Evolutionary conservation across 169 alveolate genomes (phyloP).

Genomic region (Cryptosporidium baileyi): DNA sequence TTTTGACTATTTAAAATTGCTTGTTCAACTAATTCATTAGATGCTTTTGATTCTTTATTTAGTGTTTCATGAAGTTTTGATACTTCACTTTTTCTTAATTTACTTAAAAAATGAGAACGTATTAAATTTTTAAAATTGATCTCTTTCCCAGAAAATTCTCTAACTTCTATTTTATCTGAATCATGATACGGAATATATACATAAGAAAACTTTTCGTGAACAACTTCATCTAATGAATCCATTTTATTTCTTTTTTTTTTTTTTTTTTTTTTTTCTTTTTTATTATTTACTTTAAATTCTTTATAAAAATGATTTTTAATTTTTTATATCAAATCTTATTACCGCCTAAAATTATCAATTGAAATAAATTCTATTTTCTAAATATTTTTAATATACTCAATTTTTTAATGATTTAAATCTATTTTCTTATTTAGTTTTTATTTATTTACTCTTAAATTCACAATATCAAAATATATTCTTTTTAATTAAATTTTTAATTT

Average conservation of each 20-base stretch:
- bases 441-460: too few species aligned
- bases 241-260: not conserved
- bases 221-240: constrained; percentile 70
- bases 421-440: too few species aligned
- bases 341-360: not conserved
- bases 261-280: not conserved
- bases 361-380: not conserved
- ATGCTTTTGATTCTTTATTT: constrained; percentile 71
- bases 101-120: constrained; percentile 75
- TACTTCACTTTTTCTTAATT: constrained; percentile 73
- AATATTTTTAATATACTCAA: too few species aligned
- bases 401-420: too few species aligned
- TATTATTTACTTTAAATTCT: too few species aligned
- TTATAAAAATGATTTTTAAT: not conserved
- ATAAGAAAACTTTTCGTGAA: constrained; percentile 77
- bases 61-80: constrained; percentile 73
- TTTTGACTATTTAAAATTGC: constrained; percentile 38
- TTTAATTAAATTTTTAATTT: too few species aligned
- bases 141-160: constrained; percentile 78
- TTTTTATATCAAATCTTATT: not conserved
- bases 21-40: constrained; percentile 16
- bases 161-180: constrained; percentile 74
- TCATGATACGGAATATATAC: constrained; percentile 78
- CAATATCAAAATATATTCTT: too few species aligned
- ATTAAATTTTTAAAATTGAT: constrained; percentile 71